phyloP scores from a whole-genome alignment of 2,329 filamentous ascomycete species.

The Zelopaecilomyces penicillatus region DNA sequence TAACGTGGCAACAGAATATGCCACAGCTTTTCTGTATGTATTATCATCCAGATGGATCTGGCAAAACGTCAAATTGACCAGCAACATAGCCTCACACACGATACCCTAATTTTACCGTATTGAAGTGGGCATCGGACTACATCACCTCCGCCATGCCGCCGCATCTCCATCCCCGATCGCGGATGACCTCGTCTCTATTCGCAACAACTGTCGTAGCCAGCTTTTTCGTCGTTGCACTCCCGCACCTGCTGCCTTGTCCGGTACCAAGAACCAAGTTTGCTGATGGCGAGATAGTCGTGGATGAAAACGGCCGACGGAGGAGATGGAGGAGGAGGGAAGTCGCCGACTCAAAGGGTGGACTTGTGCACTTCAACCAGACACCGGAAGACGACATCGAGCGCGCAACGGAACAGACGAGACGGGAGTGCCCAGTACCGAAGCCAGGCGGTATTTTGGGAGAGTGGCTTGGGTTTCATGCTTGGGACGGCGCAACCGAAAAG shows the following conservation, averaged over 20 bases:
- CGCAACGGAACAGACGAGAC: constrained; percentile 37
- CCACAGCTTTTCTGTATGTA: constrained; percentile 10
- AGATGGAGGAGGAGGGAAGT: constrained; percentile 33
- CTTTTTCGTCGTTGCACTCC: constrained; percentile 85
- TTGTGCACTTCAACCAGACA: constrained; percentile 39
- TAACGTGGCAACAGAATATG: constrained; percentile 10
- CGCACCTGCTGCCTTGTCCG: constrained; percentile 86
- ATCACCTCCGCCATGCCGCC: constrained; percentile 55
- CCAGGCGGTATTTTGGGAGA: constrained; percentile 70
- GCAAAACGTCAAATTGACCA: too few relatives aligned
- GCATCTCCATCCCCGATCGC: constrained; percentile 86
- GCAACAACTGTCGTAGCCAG: constrained; percentile 83
- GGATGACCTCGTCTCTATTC: constrained; percentile 89
- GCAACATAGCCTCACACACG: too few relatives aligned
- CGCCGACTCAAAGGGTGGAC: constrained; percentile 34
- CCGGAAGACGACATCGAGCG: constrained; percentile 27
- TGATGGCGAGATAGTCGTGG: constrained; percentile 51
- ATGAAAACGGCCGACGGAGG: constrained; percentile 36
- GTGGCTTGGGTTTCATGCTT: constrained; percentile 57
- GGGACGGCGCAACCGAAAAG: constrained; percentile 12
- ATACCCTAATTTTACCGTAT: too few relatives aligned
- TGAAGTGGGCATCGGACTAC: too few relatives aligned
- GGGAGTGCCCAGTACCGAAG: constrained; percentile 90
- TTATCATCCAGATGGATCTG: too few relatives aligned
- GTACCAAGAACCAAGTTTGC: constrained; percentile 67